Evolutionary conservation across 2,329 filamentous ascomycete species (phyloP), one percentile per base, ranked within the genome.

Genomic region (Alternaria angustiovoidea): DNA sequence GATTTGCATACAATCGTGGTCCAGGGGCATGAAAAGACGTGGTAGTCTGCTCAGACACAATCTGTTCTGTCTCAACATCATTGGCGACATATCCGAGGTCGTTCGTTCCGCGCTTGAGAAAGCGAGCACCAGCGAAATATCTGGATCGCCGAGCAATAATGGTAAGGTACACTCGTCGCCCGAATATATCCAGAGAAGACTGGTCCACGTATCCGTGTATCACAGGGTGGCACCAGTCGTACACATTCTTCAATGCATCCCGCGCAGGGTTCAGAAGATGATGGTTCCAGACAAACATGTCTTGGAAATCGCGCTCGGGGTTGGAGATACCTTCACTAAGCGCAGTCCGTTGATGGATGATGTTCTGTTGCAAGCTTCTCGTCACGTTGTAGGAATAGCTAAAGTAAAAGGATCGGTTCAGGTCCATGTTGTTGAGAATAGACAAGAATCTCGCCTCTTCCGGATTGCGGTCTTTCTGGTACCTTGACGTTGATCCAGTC

Each of bases 201-300:
- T 99, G 95, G 72, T 97, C 93, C 64, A 99, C 92, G 76, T 96
- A 98, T 4, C 95, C 95, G 77, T 99, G 94, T 44, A 97, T 94
- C 59, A 98, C 91, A 0, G 95, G 94, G 24, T 96, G 86, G 76
- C 94, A 99, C 95, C 95, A 99, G 74, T 98, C 93, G 74, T 92
- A 97, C 0, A 92, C 89, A 69, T 94, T 91, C 64, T 90, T 90
- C 39, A 99, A 81, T 6, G 85, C 86, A 18, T 83, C 80, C 12
- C 86, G 83, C 0, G 91, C 93, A 0, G 95, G 94, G 61, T 90
- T 85, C 18, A 99, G 85, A 5, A 99, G 84, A 77, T 97, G 91
- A 68, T 92, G 88, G 70, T 99, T 99, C 95, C 95, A 99, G 3
- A 98, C 91, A 75, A 99, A 99, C 95, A 99, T 99, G 39, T 91